Evolutionary conservation across 2,329 filamentous ascomycete species (phyloP).

Genomic region (Aspergillus pseudotamarii): DNA sequence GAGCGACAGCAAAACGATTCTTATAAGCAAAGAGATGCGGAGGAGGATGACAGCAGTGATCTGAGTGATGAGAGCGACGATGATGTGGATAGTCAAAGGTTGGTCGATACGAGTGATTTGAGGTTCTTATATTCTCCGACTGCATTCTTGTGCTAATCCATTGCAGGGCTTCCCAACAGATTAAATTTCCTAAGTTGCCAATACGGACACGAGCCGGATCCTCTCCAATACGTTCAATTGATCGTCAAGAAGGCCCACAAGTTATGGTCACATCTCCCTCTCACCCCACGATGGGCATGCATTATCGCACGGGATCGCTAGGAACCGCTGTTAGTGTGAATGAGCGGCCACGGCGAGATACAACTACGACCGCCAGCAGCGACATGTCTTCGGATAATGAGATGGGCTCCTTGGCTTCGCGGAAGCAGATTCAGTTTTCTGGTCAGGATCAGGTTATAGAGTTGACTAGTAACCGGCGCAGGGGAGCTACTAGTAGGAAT

Average conservation of each 20-base stretch:
- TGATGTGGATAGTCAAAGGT: constrained; percentile 53
- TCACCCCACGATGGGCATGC: constrained; percentile 48
- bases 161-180: constrained; percentile 76
- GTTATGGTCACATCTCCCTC: constrained; percentile 61
- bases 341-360: constrained; percentile 61
- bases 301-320: constrained; percentile 58
- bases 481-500: constrained; percentile 31
- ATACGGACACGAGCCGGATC: constrained; percentile 83
- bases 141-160: constrained; percentile 19
- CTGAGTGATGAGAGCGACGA: constrained; percentile 69
- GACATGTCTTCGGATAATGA: constrained; percentile 70
- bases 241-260: constrained; percentile 48
- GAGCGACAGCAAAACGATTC: constrained; percentile 51
- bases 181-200: constrained; percentile 96
- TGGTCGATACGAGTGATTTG: constrained; percentile 10
- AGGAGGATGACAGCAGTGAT: constrained; percentile 69
- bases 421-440: constrained; percentile 55
- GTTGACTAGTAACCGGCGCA: constrained; percentile 30
- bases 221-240: constrained; percentile 70
- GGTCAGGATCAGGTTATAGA: constrained; percentile 39
- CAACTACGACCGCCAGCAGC: constrained; percentile 66
- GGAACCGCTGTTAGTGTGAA: constrained; percentile 58
- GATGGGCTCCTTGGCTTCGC: constrained; percentile 56
- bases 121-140: not conserved
- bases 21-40: constrained; percentile 57